phyloP scores from a whole-genome alignment of 169 alveolate genomes.

The Eimeria sp. region DNA sequence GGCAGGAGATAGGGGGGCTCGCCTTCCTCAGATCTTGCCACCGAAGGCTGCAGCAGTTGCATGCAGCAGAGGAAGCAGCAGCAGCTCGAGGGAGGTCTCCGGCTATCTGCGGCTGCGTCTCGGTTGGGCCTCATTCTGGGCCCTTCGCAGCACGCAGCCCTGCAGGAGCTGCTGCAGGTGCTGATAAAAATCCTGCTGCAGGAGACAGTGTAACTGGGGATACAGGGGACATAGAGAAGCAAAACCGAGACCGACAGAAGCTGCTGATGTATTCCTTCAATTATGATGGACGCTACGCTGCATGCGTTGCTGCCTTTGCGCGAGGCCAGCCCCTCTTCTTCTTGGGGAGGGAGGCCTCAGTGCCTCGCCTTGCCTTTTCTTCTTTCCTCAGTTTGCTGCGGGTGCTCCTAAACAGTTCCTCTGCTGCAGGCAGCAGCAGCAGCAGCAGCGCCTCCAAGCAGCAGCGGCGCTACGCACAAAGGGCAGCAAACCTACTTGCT shows the following conservation, averaged over 20 bases:
- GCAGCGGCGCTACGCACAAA: neutral
- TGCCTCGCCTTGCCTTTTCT: neutral
- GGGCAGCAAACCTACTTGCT: neutral
- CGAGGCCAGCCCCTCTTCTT: neutral
- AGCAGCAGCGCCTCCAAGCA: no score
- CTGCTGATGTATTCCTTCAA: slow-evolving; percentile 3
- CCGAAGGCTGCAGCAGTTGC: slow-evolving; percentile 27
- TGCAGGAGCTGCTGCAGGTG: no score
- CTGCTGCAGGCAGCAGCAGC: no score
- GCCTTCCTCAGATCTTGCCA: slow-evolving; percentile 25
- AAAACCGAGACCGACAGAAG: neutral
- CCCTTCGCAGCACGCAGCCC: neutral
- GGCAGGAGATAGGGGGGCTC: neutral
- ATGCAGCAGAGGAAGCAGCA: slow-evolving; percentile 22
- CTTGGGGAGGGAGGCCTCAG: neutral
- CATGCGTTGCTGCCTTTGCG: slow-evolving; percentile 1
- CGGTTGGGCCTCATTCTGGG: neutral
- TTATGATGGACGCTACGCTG: slow-evolving; percentile 10
- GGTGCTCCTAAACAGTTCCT: neutral
- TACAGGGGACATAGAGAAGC: neutral
- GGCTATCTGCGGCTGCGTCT: slow-evolving; percentile 36
- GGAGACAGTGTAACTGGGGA: neutral
- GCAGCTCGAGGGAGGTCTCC: slow-evolving; percentile 31
- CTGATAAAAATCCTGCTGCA: neutral
- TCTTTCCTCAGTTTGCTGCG: neutral